phyloP scores from a whole-genome alignment of 1,284 basidiomycete genomes.

The Tremellales sp. region DNA sequence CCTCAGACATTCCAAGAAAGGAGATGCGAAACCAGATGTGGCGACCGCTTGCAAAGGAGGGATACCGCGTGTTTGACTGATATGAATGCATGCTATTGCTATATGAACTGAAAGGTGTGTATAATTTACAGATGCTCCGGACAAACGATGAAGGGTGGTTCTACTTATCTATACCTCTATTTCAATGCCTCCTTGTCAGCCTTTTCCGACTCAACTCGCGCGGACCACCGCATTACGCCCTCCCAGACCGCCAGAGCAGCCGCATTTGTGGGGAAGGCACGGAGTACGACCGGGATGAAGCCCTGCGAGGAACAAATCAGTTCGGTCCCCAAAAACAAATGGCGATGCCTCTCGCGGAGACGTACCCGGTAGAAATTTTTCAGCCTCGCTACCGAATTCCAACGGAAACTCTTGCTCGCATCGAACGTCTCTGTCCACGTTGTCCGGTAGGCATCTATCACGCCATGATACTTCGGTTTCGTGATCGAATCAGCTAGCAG shows the following conservation, averaged over 20 bases:
- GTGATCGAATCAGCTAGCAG: constrained; percentile 36
- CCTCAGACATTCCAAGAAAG: too few relatives aligned
- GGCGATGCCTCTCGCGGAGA: constrained; percentile 2
- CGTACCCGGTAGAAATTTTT: constrained; percentile 47
- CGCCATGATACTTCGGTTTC: constrained; percentile 38
- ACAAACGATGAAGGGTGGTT: too few relatives aligned
- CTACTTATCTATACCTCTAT: too few relatives aligned
- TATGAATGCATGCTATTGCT: too few relatives aligned
- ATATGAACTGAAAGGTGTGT: too few relatives aligned
- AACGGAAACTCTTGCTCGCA: constrained; percentile 21
- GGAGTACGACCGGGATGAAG: constrained; percentile 44
- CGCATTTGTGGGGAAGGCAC: constrained; percentile 49
- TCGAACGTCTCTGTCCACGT: constrained; percentile 40
- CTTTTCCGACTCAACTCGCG: too few relatives aligned
- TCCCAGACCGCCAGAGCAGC: constrained; percentile 49
- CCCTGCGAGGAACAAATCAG: constrained; percentile 25
- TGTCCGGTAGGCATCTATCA: constrained; percentile 38
- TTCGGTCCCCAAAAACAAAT: constrained; percentile 7
- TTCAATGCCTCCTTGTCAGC: too few relatives aligned
- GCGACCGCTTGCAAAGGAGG: too few relatives aligned
- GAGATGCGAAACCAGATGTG: too few relatives aligned
- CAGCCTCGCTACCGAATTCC: constrained; percentile 37
- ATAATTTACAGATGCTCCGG: too few relatives aligned
- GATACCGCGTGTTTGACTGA: too few relatives aligned
- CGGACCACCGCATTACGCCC: constrained; percentile 41